Evolutionary conservation across 345 rosid species (phyloP).

Genomic region (Eucalyptus erythrocorys): DNA sequence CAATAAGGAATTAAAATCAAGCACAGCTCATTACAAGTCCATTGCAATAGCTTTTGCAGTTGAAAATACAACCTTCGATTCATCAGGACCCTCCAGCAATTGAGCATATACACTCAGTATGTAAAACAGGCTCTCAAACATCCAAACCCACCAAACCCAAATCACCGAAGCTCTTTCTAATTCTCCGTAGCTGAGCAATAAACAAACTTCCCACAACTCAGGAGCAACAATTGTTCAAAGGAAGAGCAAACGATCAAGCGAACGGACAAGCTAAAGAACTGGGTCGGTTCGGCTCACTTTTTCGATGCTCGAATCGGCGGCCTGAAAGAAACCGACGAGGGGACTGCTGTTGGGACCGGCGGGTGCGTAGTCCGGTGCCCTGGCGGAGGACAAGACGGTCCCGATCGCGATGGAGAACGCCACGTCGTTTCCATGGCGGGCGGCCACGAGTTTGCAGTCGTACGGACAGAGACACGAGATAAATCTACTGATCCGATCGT

Average conservation of each 20-base stretch:
- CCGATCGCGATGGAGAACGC: too few relatives aligned
- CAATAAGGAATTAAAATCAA: background rate
- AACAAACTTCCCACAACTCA: background rate
- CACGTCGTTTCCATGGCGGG: too few relatives aligned
- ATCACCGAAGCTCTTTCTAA: background rate
- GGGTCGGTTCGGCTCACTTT: constrained; percentile 21
- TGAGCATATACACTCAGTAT: background rate
- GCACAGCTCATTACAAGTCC: background rate
- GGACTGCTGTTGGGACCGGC: constrained; percentile 13
- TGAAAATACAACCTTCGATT: background rate
- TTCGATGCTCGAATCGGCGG: constrained; percentile 62
- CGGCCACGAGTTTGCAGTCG: too few relatives aligned
- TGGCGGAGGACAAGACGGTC: too few relatives aligned
- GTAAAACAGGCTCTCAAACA: background rate
- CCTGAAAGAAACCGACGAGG: constrained; percentile 26
- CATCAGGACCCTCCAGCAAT: background rate
- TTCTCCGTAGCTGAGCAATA: background rate
- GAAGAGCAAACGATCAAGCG: background rate
- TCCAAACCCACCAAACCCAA: background rate
- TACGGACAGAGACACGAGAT: too few relatives aligned
- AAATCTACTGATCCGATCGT: background rate
- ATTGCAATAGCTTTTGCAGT: background rate
- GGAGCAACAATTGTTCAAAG: background rate
- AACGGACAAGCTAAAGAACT: background rate
- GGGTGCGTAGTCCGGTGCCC: constrained; percentile 14